Percentiles rank a stretch among this genome's conserved stretches.
These are phyloP conservation scores for Crucibulum laeve DNA, from an alignment of 768 basidiomycete species.

Conservation along the genomic window DNA sequence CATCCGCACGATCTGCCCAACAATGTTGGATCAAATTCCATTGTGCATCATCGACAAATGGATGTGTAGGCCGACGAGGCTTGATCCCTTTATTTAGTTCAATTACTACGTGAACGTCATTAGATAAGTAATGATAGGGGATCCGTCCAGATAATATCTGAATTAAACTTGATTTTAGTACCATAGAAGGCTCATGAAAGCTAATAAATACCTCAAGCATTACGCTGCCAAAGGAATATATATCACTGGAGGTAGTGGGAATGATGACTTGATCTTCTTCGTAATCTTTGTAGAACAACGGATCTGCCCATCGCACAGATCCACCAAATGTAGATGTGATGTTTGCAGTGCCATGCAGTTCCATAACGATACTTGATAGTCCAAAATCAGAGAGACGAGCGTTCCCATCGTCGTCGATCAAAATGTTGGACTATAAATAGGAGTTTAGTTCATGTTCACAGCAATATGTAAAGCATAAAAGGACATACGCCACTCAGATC, in stretches of 20 bases:
- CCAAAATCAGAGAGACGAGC: slow-evolving; percentile 45
- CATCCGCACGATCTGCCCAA: slow-evolving; percentile 27
- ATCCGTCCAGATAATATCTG: slow-evolving; percentile 36
- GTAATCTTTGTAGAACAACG: slow-evolving; percentile 27
- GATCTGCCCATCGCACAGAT: slow-evolving; percentile 44
- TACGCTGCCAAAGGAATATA: slow-evolving; percentile 44
- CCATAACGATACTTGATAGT: slow-evolving; percentile 32
- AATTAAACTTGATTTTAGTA: neutral
- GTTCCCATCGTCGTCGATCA: slow-evolving; percentile 35
- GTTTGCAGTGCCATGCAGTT: slow-evolving; percentile 6
- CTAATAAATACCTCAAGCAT: slow-evolving; percentile 33
- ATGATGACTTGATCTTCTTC: slow-evolving; percentile 20
- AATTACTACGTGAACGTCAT: slow-evolving; percentile 35
- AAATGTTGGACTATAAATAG: slow-evolving; percentile 36
- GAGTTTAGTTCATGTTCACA: slow-evolving; percentile 5
- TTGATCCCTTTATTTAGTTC: slow-evolving; percentile 35
- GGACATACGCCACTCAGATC: slow-evolving; percentile 35
- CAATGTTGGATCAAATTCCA: slow-evolving; percentile 38
- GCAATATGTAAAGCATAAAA: neutral
- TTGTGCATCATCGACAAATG: slow-evolving; percentile 32
- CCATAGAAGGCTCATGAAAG: neutral
- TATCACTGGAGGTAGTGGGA: slow-evolving; percentile 31
- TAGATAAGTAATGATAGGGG: slow-evolving; percentile 34
- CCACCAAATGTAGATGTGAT: slow-evolving; percentile 32
- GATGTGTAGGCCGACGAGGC: slow-evolving; percentile 32